Percentiles rank a stretch among this genome's conserved stretches.
Conservation (phyloP, 202 grass and related monocot genomes). For the Brachypodium distachyon region DNA sequence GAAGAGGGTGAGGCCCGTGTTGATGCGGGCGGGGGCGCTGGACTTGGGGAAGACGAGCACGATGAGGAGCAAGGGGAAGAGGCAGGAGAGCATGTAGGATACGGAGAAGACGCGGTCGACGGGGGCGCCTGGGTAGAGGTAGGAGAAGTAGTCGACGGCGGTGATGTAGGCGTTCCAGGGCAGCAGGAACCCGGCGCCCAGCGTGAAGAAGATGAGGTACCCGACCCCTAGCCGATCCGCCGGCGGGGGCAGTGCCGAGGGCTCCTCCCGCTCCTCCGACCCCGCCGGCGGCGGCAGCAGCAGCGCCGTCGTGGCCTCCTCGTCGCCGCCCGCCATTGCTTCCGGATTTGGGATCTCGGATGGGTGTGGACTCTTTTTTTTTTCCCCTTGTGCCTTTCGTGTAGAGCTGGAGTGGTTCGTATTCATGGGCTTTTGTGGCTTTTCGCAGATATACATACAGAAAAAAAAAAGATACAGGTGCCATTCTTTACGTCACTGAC, state of each 20-base stretch:
- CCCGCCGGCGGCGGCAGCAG: constrained; percentile 21
- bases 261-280: neutral
- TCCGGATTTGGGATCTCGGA: constrained; percentile 4
- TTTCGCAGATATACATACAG: neutral
- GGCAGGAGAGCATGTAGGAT: constrained; percentile 63
- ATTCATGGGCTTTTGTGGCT: neutral
- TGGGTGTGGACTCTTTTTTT: neutral
- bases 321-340: constrained; percentile 34
- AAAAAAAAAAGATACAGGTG: too few species aligned
- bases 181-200: constrained; percentile 69
- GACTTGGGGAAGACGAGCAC: constrained; percentile 66
- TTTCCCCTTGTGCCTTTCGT: neutral
- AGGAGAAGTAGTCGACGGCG: constrained; percentile 91
- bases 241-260: neutral
- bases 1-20: constrained; percentile 56
- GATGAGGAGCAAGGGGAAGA: constrained; percentile 50
- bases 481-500: neutral
- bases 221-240: constrained; percentile 35
- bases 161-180: constrained; percentile 99
- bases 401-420: neutral
- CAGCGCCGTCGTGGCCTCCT: constrained; percentile 3
- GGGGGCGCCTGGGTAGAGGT: constrained; percentile 61
- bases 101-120: constrained; percentile 85
- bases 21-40: constrained; percentile 54
- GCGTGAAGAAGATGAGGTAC: constrained; percentile 78